Evolutionary conservation across 306 rosid species (phyloP), one percentile per base, ranked within the genome.

Genomic region (Neltuma alba): DNA sequence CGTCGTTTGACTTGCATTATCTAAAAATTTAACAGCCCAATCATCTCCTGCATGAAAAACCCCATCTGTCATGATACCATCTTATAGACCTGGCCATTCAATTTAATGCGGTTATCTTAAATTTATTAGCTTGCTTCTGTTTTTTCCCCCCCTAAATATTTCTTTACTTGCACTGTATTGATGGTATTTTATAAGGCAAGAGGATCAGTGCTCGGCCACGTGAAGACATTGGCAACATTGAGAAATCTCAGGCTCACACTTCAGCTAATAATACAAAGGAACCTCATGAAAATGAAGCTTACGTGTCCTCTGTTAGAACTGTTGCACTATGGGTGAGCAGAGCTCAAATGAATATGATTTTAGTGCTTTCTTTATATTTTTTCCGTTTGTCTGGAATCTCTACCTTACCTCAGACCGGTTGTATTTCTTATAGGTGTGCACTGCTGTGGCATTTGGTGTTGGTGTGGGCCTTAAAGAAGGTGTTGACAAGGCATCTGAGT

Each of bases 391-490:
- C 30, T 18, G n/a, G 42, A 62, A 21, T 38, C 28, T 66, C 18
- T 66, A 38, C 48, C 72, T 52, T 7, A 62, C 28, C 66, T 63
- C 9, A 27, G 16, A 67, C 7, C 72, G 14, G 63, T 40, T 60
- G 18, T 78, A 14, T 67, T 79, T 79, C 30, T 77, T 81, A 20
- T 70, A 95, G 99, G 92, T 95, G 33, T 47, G 86, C 47, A 23
- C 92, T 8, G 98, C 98, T 5, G 89, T 91, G 69, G 96, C 94
- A 62, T 95, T 95, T 85, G 99, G 99, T 34, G 45, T 91, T 33
- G 94, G 94, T 70, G 41, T 92, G 86, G 98, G 98, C 67, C 85
- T 89, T 31, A 91, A 84, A 81, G 98, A 91, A 2, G 99, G 98
- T 31, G 69, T 76, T 76, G 97, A 61, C 74, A 92, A 91, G 86